Percentiles rank a stretch among this genome's conserved stretches.
Evolutionary conservation across 1,284 basidiomycete genomes (phyloP).

Genomic region (Ustilago nuda): DNA sequence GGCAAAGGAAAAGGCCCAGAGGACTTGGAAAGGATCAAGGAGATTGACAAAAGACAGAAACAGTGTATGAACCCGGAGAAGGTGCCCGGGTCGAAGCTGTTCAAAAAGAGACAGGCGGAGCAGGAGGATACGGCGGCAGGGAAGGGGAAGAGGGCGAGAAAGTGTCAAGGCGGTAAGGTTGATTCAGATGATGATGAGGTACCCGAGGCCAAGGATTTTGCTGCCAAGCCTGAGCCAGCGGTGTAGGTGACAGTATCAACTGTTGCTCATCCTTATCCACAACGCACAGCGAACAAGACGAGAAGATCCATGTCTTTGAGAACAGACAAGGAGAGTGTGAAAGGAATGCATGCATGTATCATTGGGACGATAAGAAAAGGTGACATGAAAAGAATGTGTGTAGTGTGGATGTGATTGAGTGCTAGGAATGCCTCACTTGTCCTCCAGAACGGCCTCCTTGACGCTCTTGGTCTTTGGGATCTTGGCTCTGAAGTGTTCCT

Average conservation of each 20-base stretch:
- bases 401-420: not conserved
- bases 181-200: constrained; percentile 44
- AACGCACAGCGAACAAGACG: not conserved
- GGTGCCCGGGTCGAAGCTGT: constrained; percentile 18
- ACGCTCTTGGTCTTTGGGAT: constrained; percentile 35
- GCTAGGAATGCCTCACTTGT: constrained; percentile 7
- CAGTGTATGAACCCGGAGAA: constrained; percentile 43
- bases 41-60: constrained; percentile 52
- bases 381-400: not conserved
- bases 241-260: constrained; percentile 1
- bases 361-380: not conserved
- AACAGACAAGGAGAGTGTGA: not conserved
- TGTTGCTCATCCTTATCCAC: not conserved
- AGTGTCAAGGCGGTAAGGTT: not conserved
- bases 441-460: constrained; percentile 29
- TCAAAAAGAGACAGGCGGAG: constrained; percentile 15
- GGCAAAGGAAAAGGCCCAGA: constrained; percentile 27
- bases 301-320: not conserved
- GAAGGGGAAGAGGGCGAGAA: constrained; percentile 19
- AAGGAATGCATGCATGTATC: not conserved
- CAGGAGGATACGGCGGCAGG: constrained; percentile 9
- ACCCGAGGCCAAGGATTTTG: constrained; percentile 16
- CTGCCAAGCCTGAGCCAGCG: constrained; percentile 23
- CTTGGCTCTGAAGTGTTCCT: constrained; percentile 25
- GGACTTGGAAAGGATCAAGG: constrained; percentile 53